Percentiles rank a stretch among this genome's conserved stretches.
Conservation (phyloP, 495 filamentous ascomycete species). For the Talaromyces stipitatus region DNA sequence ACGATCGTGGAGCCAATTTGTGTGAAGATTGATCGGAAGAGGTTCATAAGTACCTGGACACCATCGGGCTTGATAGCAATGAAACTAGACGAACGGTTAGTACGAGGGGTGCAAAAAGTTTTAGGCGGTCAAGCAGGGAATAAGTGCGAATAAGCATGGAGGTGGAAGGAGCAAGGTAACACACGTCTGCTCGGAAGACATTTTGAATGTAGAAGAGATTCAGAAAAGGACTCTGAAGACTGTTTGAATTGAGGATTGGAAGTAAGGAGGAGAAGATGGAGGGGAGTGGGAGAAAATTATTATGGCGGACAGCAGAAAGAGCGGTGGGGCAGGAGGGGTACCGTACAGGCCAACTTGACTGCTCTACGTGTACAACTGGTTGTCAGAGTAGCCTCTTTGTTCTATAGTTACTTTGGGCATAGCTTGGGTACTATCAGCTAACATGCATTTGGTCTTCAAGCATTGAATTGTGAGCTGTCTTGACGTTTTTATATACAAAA, state of each 20-base stretch:
- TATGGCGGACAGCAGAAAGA: constrained; percentile 8
- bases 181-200: constrained; percentile 93
- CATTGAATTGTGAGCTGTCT: background rate
- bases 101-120: constrained; percentile 4
- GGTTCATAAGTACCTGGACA: constrained; percentile 72
- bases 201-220: constrained; percentile 43
- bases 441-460: background rate
- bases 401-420: no score
- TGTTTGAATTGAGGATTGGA: constrained; percentile 9
- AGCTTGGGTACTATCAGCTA: no score
- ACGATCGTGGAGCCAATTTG: background rate
- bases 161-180: constrained; percentile 27
- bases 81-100: constrained; percentile 64
- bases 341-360: background rate
- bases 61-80: constrained; percentile 99
- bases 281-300: background rate
- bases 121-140: constrained; percentile 8
- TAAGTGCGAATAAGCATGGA: constrained; percentile 19
- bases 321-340: constrained; percentile 12
- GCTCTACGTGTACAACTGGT: background rate
- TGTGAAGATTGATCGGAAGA: constrained; percentile 10
- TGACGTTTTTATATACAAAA: background rate
- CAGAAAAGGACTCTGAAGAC: background rate
- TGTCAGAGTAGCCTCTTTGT: no score
- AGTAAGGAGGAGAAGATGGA: constrained; percentile 14